Evolutionary conservation across 345 rosid species (phyloP), one percentile per base, ranked within the genome.

Genomic region (Schrenkiella parvula): DNA sequence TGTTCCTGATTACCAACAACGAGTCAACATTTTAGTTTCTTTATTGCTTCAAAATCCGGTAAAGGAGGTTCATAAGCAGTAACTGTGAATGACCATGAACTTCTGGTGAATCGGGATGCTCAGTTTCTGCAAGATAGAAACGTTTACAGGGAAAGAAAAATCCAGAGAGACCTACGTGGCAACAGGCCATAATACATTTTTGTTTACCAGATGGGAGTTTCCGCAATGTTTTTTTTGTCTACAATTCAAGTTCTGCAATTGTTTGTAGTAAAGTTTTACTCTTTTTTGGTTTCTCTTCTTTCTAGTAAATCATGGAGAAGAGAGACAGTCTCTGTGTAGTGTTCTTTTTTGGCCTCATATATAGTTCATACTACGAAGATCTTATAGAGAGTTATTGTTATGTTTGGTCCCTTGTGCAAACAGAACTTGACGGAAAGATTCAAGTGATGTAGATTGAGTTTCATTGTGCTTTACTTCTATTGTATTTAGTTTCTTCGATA

Each of bases 61-160:
- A 18, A 58, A 32, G 26, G 15, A 67, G 73, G 62, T 58, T 74
- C 78, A 59, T 59, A 14, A 32, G 68, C 39, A 68, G 43, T n/a
- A 53, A 53, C 68, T 67, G 41, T 68, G 70, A 61, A 8, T 53
- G 43, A 53, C 23, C 56, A 42, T 17, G 39, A 23, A 19, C 53
- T 38, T 66, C 43, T 50, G 63, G 72, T 35, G 51, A 17, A 32
- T 26, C 10, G 3, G 2, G n/a, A 37, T 38, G 29, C 61, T 26
- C 37, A n/a, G 72, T 65, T 66, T 64, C 35, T 56, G 51, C 61
- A 52, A 61, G 63, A 19, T 29, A 11, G 35, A 62, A 51, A 26
- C 41, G 29, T 48, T 3, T 64, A 42, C 54, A 66, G 54, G 73
- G 29, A 43, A 63, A 38, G 44, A 26, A 17, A 17, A 66, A 44